Percentiles rank a stretch among this genome's conserved stretches.
Evolutionary conservation across 495 filamentous ascomycete species (phyloP).

Genomic region (Neurospora africana): DNA sequence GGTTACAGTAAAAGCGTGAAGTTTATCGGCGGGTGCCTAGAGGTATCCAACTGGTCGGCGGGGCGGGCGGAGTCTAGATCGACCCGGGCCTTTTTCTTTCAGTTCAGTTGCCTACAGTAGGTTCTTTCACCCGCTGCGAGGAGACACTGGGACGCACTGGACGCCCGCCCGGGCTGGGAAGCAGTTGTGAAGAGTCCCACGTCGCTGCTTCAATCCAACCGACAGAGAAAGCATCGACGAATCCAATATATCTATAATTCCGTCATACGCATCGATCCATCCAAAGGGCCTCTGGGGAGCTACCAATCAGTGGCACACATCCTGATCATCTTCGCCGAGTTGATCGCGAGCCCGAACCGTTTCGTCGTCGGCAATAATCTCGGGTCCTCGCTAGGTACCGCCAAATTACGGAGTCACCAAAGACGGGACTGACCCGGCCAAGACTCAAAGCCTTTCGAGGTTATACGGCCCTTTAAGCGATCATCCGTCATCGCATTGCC

Average conservation of each 20-base stretch:
- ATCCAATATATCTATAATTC: not conserved
- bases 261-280: not conserved
- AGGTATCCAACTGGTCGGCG: not conserved
- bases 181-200: not conserved
- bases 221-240: not conserved
- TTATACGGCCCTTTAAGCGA: not conserved
- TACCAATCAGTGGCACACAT: not conserved
- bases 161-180: not conserved
- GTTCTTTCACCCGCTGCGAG: not conserved
- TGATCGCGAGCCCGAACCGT: not conserved
- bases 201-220: not conserved
- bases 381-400: not conserved
- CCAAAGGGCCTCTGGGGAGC: not conserved
- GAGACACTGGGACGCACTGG: not conserved
- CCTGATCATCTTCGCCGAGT: not conserved
- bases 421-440: not conserved
- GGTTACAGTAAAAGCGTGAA: not conserved
- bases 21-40: not conserved
- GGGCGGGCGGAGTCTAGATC: not conserved
- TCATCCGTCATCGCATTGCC: not conserved
- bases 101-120: too few relatives aligned
- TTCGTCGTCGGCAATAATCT: not conserved
- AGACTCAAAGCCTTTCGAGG: not conserved
- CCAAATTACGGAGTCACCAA: not conserved
- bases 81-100: not conserved